A percentile compares a stretch with the other conserved stretches of the same genome.
phyloP scores from a whole-genome alignment of 352 stramenopile genomes.

The Phytophthora europaea region DNA sequence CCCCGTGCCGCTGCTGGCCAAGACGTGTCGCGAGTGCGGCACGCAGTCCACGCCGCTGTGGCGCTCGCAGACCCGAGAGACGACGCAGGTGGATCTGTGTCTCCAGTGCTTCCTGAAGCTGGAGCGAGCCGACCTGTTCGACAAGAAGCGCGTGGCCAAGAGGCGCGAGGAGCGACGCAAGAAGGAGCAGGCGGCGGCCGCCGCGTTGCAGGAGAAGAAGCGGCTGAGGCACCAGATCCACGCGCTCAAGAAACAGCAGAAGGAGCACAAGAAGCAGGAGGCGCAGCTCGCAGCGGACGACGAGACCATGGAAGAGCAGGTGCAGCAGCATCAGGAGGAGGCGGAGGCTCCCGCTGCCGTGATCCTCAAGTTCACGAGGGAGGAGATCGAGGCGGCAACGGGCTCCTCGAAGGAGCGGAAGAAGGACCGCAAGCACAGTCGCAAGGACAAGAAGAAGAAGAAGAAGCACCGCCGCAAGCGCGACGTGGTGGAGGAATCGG shows the following conservation, averaged over 20 bases:
- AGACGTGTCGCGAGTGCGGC: constrained; percentile 49
- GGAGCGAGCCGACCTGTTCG: constrained; percentile 72
- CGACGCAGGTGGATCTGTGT: constrained; percentile 53
- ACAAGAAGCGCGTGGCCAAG: constrained; percentile 60
- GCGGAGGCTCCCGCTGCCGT: constrained; percentile 3
- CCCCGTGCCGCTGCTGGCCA: constrained; percentile 43
- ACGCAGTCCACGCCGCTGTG: constrained; percentile 78
- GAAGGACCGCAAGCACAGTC: constrained; percentile 68
- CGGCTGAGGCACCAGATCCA: constrained; percentile 57
- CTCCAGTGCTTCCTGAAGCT: constrained; percentile 79
- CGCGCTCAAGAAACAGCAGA: constrained; percentile 71
- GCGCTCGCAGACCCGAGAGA: constrained; percentile 46
- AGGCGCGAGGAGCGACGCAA: constrained; percentile 40
- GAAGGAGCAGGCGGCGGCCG: constrained; percentile 30
- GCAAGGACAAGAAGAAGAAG: constrained; percentile 69
- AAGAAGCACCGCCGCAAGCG: constrained; percentile 53
- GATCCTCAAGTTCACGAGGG: constrained; percentile 47
- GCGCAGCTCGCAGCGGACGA: constrained; percentile 13
- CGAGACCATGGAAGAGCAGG: constrained; percentile 3
- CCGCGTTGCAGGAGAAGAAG: constrained; percentile 53
- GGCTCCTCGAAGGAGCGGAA: constrained; percentile 44
- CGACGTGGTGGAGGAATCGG: constrained; percentile 56
- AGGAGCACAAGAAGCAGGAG: constrained; percentile 59
- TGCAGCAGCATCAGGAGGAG: constrained; percentile 12
- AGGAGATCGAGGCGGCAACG: constrained; percentile 49